These are phyloP conservation scores for Saccharomyces pastorianus DNA, from an alignment of 1,139 yeast genomes.

Conservation along the genomic window DNA sequence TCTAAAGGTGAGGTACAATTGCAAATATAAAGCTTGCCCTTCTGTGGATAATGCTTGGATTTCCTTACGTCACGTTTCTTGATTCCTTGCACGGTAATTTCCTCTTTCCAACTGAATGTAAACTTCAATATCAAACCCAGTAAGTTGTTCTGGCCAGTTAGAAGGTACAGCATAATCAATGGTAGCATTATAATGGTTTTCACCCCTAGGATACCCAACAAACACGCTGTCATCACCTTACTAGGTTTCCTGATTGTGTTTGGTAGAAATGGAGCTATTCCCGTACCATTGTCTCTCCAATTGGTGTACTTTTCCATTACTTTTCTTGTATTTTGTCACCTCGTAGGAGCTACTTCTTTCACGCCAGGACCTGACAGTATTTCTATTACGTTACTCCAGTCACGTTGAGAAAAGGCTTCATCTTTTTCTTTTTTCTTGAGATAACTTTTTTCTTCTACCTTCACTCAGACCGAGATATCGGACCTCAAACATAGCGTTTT, in stretches of 20 bases:
- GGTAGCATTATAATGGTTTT: slow-evolving; percentile 7
- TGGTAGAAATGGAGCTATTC: slow-evolving; percentile 73
- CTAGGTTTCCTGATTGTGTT: slow-evolving; percentile 18
- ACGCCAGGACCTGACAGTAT: not conserved
- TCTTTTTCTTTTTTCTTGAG: not conserved
- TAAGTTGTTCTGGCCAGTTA: slow-evolving; percentile 9
- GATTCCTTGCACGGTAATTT: slow-evolving; percentile 45
- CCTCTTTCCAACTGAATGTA: slow-evolving; percentile 26
- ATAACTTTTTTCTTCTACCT: not conserved
- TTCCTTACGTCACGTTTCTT: slow-evolving; percentile 38
- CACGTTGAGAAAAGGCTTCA: not conserved
- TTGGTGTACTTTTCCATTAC: slow-evolving; percentile 65
- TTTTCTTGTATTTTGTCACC: not conserved
- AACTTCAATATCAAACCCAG: slow-evolving; percentile 16
- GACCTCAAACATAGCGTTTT: not conserved
- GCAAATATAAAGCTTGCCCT: slow-evolving; percentile 40
- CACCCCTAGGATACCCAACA: slow-evolving; percentile 19
- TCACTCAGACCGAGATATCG: not conserved
- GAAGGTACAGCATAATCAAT: slow-evolving; percentile 9
- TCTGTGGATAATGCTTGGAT: slow-evolving; percentile 36
- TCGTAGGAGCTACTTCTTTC: not conserved
- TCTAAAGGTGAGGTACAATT: slow-evolving; percentile 55
- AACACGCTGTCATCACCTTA: slow-evolving; percentile 12
- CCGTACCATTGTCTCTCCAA: slow-evolving; percentile 75
- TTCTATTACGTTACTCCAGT: not conserved